Percentiles rank a stretch among this genome's conserved stretches.
These are phyloP conservation scores for Pestalotiopsis sp. DNA, from an alignment of 2,329 filamentous ascomycete species.

Conservation along the genomic window DNA sequence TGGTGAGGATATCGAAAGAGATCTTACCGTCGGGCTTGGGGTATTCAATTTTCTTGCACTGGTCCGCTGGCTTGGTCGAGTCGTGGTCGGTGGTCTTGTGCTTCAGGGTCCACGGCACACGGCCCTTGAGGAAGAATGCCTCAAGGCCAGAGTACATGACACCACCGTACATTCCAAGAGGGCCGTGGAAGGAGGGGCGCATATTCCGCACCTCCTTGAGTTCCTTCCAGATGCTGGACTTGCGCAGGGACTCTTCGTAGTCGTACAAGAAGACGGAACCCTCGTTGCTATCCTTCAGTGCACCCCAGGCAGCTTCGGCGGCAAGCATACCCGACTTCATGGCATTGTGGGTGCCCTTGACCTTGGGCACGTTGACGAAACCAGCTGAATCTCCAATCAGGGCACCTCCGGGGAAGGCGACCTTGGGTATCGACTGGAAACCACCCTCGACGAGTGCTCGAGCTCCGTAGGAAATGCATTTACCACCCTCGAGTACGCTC, in stretches of 20 bases:
- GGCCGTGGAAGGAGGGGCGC: constrained; percentile 89
- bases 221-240: constrained; percentile 91
- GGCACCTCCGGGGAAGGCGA: constrained; percentile 92
- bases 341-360: constrained; percentile 97
- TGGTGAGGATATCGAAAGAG: constrained; percentile 94
- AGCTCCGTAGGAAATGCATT: constrained; percentile 95
- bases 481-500: constrained; percentile 87
- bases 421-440: constrained; percentile 97
- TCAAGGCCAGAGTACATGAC: constrained; percentile 92
- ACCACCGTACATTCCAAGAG: constrained; percentile 86
- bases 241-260: constrained; percentile 87
- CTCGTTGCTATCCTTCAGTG: constrained; percentile 60
- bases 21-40: constrained; percentile 95
- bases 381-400: constrained; percentile 95
- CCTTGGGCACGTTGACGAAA: constrained; percentile 96
- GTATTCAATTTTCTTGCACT: constrained; percentile 90
- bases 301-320: constrained; percentile 85
- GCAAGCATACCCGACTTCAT: constrained; percentile 98
- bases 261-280: constrained; percentile 89
- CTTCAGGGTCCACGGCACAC: constrained; percentile 87
- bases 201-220: constrained; percentile 96
- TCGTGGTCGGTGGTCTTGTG: constrained; percentile 79
- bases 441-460: constrained; percentile 91
- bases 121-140: constrained; percentile 84
- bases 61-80: constrained; percentile 77